Evolutionary conservation across 768 basidiomycete genomes (phyloP), one percentile per base, ranked within the genome.

Genomic region (Mycena olivaceomarginata): DNA sequence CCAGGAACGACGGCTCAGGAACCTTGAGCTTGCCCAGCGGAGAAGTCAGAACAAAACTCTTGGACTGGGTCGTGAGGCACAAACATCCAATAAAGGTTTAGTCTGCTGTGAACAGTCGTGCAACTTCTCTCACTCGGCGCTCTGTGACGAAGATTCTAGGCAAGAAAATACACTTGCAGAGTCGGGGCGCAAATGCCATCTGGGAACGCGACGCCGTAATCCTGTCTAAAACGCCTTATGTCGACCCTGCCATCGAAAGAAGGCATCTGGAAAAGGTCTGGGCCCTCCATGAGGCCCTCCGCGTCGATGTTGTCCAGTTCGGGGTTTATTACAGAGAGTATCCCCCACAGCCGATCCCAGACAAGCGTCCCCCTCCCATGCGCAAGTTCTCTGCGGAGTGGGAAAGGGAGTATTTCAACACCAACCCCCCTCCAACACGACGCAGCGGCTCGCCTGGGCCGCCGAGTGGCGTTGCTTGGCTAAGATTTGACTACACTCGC

Each of bases 301-400:
- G 93, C 41, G 86, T 96, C 13, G 88, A 91, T 70, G 85, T 86
- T 11, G 85, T 96, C 56, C 95, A 96, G 83, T 93, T 96, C 76
- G 95, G 95, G 31, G 78, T 90, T 43, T 91, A 90, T 81, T 92
- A 90, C 80, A 87, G 88, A 43, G 81, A 85, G 10, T 81, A 76
- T 67, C 75, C 45, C 84, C 87, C 81, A 82, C 85, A 48, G 48
- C 79, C 46, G 79, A 71, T 77, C 74, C 22, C 75, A 51, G 81
- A 82, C 68, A 69, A 82, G 80, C 80, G 77, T 10, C 85, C 81
- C 10, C 84, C 84, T 59, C 80, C 80, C 20, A 83, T 88, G 20
- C 90, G 92, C 11, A 86, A 88, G 3, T 96, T 94, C 82, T 96
- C 94, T 0, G 85, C 92, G 5, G 96, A 96, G 84, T 95, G 92